Conservation (phyloP, 768 basidiomycete species). For the Sporobolomyces pararoseus region DNA sequence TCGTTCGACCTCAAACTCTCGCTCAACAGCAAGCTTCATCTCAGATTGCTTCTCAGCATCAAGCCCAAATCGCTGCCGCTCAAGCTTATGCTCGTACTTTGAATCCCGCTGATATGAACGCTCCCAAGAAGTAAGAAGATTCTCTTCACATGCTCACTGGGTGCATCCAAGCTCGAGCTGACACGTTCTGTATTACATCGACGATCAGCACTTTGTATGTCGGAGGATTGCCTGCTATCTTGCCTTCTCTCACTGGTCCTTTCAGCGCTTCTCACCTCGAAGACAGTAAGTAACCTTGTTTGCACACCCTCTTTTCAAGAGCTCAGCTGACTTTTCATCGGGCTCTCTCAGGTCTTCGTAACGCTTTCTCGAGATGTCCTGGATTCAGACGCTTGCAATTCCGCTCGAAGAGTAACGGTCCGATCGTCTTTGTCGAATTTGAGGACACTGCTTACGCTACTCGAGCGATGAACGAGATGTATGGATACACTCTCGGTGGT, state of each 20-base stretch:
- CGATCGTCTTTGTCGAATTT: constrained; percentile 99
- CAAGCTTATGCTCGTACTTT: constrained; percentile 27
- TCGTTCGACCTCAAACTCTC: constrained; percentile 10
- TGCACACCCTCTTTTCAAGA: neutral
- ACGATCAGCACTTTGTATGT: constrained; percentile 81
- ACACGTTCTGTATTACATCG: neutral
- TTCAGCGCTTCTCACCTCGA: constrained; percentile 78
- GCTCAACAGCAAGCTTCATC: constrained; percentile 10
- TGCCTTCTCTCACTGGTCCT: constrained; percentile 48
- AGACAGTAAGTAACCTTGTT: constrained; percentile 55
- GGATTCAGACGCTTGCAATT: constrained; percentile 92
- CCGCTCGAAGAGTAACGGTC: constrained; percentile 92
- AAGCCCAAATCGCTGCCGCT: constrained; percentile 1
- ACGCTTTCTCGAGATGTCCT: constrained; percentile 69
- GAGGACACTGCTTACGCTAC: constrained; percentile 82
- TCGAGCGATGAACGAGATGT: constrained; percentile 79
- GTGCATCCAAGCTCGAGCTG: too few relatives aligned
- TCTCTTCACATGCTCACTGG: neutral
- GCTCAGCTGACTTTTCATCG: neutral
- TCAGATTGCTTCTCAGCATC: neutral
- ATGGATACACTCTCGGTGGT: constrained; percentile 85
- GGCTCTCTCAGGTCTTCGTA: constrained; percentile 56
- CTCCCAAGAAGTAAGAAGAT: constrained; percentile 39
- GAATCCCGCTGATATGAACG: constrained; percentile 43
- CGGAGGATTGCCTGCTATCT: constrained; percentile 79